Evolutionary conservation across 176 grass and related monocot species (phyloP), one percentile per base, ranked within the genome.

Genomic region (Avena atlantica): DNA sequence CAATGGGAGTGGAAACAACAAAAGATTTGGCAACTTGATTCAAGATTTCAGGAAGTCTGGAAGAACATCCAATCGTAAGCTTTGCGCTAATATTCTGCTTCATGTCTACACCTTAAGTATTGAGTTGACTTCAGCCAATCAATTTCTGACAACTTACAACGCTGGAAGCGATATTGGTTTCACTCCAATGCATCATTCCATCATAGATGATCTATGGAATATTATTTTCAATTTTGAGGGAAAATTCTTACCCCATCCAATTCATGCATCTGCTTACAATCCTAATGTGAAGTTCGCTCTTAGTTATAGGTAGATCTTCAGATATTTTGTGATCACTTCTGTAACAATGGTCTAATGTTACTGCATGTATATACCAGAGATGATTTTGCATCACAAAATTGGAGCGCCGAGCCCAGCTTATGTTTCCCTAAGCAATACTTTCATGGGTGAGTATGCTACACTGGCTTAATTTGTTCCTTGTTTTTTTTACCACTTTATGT

Each of bases 11-110:
- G 68, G 81, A 96, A 88, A 85, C 88, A 94, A 70, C 69, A 96
- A 40, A 88, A 83, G 76, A 96, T 99, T 59, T 94, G 80, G 76
- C 87, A 93, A 87, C 89, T 99, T 52, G 79, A 87, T 36, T 71
- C 78, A 89, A 93, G 90, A 91, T 99, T 96, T 84, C 74, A 55
- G 78, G 90, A 96, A 86, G 90, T 94, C 84, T 99, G 97, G 97
- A 91, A 91, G 63, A 73, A 66, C 27, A 63, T 81, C 78, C 49
- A 89, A 76, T 60, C 23, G 97, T 99, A 96, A 94, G 94, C 57
- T 91, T 36, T 34, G 16, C 40, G 64, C 67, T 81, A 42, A 52
- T 63, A 2, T 74, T 82, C 70, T 87, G 1, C n/a, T 77, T 45
- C 82, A 55, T 72, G 57, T 58, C 7, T 52, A 25, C 64, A 67